These are phyloP conservation scores for Podila verticillata DNA, from an alignment of 192 early-diverging fungal genomes.

Conservation along the genomic window DNA sequence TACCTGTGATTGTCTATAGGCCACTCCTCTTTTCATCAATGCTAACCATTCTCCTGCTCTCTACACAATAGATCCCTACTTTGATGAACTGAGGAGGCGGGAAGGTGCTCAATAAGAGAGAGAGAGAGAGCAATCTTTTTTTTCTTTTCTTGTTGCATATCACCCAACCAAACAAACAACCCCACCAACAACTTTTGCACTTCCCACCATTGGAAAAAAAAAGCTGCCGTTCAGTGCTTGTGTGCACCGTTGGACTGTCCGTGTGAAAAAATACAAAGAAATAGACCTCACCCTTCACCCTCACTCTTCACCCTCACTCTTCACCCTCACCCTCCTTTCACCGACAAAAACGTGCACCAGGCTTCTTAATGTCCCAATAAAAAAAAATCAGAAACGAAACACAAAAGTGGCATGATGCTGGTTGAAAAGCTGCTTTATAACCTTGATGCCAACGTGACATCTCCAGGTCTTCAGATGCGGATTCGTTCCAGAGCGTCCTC, in stretches of 20 bases:
- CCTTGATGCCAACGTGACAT: no score
- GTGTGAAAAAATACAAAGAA: no score
- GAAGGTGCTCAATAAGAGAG: constrained; percentile 7
- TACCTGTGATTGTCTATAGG: no score
- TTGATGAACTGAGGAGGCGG: constrained; percentile 42
- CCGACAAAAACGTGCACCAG: background rate
- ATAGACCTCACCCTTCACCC: background rate
- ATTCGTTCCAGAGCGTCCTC: constrained; percentile 47
- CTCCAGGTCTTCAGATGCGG: constrained; percentile 28
- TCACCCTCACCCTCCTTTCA: no score
- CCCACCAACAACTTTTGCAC: background rate
- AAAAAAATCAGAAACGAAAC: background rate
- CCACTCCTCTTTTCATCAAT: background rate
- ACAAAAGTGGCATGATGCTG: background rate
- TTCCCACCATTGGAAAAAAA: no score
- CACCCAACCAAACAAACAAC: background rate
- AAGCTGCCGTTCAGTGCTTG: no score
- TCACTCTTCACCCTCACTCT: background rate
- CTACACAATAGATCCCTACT: constrained; percentile 31
- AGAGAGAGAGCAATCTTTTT: background rate
- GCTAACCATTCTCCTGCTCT: background rate
- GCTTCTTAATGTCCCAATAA: background rate
- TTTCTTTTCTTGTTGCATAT: background rate
- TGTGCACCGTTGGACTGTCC: no score
- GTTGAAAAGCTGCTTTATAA: background rate